Conservation (phyloP, 768 basidiomycete genomes). For the Leucocoprinus birnbaumii region DNA sequence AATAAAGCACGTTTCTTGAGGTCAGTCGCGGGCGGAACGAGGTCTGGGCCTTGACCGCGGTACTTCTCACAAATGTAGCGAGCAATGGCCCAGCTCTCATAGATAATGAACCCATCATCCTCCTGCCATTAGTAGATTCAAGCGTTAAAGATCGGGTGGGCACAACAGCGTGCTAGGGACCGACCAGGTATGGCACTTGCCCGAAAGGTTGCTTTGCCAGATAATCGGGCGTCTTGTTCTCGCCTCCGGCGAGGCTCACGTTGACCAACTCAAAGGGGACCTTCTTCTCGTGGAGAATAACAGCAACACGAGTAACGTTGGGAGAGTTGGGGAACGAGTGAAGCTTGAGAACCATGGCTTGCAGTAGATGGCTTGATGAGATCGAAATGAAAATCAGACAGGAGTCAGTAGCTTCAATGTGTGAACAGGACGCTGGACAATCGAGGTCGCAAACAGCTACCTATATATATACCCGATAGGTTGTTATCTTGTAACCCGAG, state of each 20-base stretch:
- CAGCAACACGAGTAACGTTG: conserved; percentile 43
- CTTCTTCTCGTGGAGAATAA: conserved; percentile 45
- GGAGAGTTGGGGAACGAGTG: conserved; percentile 34
- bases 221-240: conserved; percentile 34
- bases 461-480: no score
- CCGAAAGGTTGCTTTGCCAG: conserved; percentile 5
- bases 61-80: conserved; percentile 53
- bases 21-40: conserved; percentile 44
- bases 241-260: conserved; percentile 37
- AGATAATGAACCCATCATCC: conserved; percentile 56
- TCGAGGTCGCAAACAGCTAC: no score
- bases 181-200: background rate
- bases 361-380: no score
- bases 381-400: no score
- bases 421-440: no score
- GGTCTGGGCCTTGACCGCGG: conserved; percentile 36
- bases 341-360: conserved; percentile 23
- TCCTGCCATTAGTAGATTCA: conserved; percentile 23
- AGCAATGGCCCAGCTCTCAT: conserved; percentile 51
- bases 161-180: background rate
- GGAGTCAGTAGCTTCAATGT: no score
- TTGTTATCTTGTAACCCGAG: no score
- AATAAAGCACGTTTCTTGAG: conserved; percentile 29
- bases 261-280: conserved; percentile 45
- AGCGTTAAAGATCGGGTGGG: no score